Conservation (phyloP, 2,329 filamentous ascomycete genomes). For the Colletotrichum simmondsii region DNA sequence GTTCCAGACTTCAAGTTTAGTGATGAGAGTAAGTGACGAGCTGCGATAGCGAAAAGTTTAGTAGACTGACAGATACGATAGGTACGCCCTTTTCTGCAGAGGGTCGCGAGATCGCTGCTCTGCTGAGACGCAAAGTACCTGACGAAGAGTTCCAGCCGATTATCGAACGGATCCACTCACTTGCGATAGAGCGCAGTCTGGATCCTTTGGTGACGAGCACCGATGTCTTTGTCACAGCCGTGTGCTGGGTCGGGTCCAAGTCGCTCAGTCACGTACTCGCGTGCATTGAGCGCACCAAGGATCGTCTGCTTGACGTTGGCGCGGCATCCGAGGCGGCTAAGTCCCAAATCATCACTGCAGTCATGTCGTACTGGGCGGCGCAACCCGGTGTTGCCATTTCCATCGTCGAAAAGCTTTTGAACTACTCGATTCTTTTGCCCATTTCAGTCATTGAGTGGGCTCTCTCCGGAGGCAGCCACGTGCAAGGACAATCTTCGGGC, state of each 20-base stretch:
- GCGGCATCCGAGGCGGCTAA: slow-evolving; percentile 79
- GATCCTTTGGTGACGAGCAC: slow-evolving; percentile 89
- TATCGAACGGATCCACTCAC: slow-evolving; percentile 83
- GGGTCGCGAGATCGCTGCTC: slow-evolving; percentile 81
- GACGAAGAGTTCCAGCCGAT: slow-evolving; percentile 88
- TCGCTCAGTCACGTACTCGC: slow-evolving; percentile 95
- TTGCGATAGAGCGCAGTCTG: slow-evolving; percentile 75
- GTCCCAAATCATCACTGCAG: slow-evolving; percentile 88
- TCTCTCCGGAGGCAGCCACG: slow-evolving; percentile 68
- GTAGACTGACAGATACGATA: slow-evolving; percentile 45
- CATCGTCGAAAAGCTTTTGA: slow-evolving; percentile 96
- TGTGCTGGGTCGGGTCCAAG: slow-evolving; percentile 94
- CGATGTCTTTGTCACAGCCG: slow-evolving; percentile 92
- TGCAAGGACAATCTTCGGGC: slow-evolving; percentile 64
- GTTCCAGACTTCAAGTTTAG: slow-evolving; percentile 95
- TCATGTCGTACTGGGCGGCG: slow-evolving; percentile 92
- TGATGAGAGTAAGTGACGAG: slow-evolving; percentile 69
- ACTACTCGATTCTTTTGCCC: slow-evolving; percentile 94
- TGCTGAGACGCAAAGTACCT: slow-evolving; percentile 85
- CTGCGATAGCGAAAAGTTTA: background rate
- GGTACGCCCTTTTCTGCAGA: slow-evolving; percentile 85
- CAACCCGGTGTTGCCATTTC: slow-evolving; percentile 92
- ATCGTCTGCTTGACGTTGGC: slow-evolving; percentile 83
- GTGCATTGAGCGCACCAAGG: slow-evolving; percentile 94
- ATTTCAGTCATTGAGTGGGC: slow-evolving; percentile 91